These are phyloP conservation scores for Starmerella cellae DNA, from an alignment of 805 yeast genomes.

Conservation along the genomic window DNA sequence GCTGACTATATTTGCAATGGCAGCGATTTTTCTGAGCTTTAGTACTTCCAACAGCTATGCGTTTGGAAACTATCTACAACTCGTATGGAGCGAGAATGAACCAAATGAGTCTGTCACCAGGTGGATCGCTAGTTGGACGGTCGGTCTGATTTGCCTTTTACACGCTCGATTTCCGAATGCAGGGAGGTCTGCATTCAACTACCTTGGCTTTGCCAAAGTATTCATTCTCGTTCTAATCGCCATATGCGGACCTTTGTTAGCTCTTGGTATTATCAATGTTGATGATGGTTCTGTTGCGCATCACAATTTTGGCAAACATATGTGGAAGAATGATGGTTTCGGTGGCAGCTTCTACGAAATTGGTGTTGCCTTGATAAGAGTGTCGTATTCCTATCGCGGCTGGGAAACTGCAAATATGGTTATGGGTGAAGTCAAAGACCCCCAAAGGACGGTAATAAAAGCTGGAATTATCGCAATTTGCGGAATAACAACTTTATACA, in stretches of 20 bases:
- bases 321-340: slow-evolving; percentile 32
- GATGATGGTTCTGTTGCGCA: slow-evolving; percentile 26
- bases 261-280: slow-evolving; percentile 15
- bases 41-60: slow-evolving; percentile 54
- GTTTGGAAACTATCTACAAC: slow-evolving; percentile 45
- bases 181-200: slow-evolving; percentile 41
- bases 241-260: slow-evolving; percentile 34
- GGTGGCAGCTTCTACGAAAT: slow-evolving; percentile 38
- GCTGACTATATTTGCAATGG: slow-evolving; percentile 38
- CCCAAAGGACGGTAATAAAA: slow-evolving; percentile 41
- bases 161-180: slow-evolving; percentile 39
- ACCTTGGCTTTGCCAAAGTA: slow-evolving; percentile 43
- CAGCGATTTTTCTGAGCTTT: slow-evolving; percentile 45
- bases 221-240: slow-evolving; percentile 39
- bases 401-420: slow-evolving; percentile 62
- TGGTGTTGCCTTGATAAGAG: slow-evolving; percentile 45
- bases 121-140: slow-evolving; percentile 34
- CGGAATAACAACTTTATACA: slow-evolving; percentile 40
- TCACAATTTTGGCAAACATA: slow-evolving; percentile 28
- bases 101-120: slow-evolving; percentile 31
- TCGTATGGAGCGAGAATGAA: slow-evolving; percentile 30
- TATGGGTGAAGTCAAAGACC: slow-evolving; percentile 43
- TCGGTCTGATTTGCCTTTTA: slow-evolving; percentile 31
- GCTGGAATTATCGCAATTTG: slow-evolving; percentile 50
- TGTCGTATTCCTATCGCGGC: slow-evolving; percentile 53